A percentile compares a stretch with the other conserved stretches of the same genome.
Evolutionary conservation across 139 green algal genomes (phyloP).

Genomic region (Limnomonas spitsbergensis): DNA sequence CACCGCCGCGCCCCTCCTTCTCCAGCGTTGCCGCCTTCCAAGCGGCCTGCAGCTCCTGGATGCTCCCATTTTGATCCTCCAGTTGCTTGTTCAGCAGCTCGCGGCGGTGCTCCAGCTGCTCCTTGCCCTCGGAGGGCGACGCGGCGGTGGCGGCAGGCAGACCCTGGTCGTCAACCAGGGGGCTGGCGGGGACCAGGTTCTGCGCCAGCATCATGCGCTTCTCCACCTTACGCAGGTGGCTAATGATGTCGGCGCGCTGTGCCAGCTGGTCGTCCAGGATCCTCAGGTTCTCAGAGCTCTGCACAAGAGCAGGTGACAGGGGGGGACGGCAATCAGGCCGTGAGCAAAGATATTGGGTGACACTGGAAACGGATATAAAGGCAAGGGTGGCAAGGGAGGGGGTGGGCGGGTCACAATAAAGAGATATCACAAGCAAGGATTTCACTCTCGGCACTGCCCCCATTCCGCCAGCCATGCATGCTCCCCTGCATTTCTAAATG

Average conservation of each 20-base stretch:
- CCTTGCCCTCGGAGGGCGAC: not conserved
- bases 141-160: no score
- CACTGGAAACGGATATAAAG: no score
- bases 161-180: conserved; percentile 26
- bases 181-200: conserved; percentile 41
- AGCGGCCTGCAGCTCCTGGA: conserved; percentile 53
- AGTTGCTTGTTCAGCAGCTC: conserved; percentile 18
- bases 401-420: no score
- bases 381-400: no score
- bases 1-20: conserved; percentile 64
- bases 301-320: not conserved
- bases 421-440: no score
- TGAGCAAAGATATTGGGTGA: no score
- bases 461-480: no score
- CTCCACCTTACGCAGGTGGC: conserved; percentile 46
- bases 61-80: conserved; percentile 45
- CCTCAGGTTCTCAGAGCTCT: conserved; percentile 48
- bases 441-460: no score
- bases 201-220: conserved; percentile 54
- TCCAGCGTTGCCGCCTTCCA: conserved; percentile 61
- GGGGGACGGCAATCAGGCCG: not conserved
- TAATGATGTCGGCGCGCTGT: conserved; percentile 35
- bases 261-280: conserved; percentile 81
- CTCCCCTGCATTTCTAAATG: no score
- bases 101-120: not conserved